Conservation (phyloP, 345 rosid species). For the Citrus unshiu region DNA sequence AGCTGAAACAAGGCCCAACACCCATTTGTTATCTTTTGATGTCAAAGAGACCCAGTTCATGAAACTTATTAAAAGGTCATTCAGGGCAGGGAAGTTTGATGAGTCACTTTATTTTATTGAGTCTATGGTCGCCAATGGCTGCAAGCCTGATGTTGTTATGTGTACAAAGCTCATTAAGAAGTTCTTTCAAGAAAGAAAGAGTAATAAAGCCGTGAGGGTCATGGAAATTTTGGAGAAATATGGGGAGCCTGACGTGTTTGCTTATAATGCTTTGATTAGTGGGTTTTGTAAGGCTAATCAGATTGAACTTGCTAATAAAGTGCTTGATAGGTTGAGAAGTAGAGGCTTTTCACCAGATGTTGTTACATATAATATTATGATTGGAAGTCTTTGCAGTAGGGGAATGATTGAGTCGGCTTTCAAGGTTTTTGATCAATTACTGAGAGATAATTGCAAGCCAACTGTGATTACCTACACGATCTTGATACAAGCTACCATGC, state of each 20-base stretch:
- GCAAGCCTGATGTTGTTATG: conserved; percentile 59
- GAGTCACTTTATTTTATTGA: conserved; percentile 77
- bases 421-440: conserved; percentile 52
- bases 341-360: conserved; percentile 69
- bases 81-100: conserved; percentile 50
- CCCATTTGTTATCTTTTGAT: conserved; percentile 50
- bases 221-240: conserved; percentile 70
- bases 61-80: conserved; percentile 54
- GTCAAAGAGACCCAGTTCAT: conserved; percentile 54
- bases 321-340: conserved; percentile 65
- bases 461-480: conserved; percentile 80
- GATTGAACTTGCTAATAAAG: conserved; percentile 51
- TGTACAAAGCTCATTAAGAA: conserved; percentile 87
- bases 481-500: conserved; percentile 69
- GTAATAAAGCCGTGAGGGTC: conserved; percentile 59
- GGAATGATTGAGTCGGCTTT: conserved; percentile 66
- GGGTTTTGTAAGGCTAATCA: conserved; percentile 77
- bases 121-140: conserved; percentile 54
- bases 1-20: conserved; percentile 34
- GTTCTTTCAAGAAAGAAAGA: conserved; percentile 47
- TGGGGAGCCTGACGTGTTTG: conserved; percentile 71
- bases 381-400: conserved; percentile 66
- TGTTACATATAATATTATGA: conserved; percentile 77
- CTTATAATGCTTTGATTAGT: conserved; percentile 79
- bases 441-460: conserved; percentile 59